Evolutionary conservation across 306 rosid species (phyloP).

Genomic region (Prunus fruticosa): DNA sequence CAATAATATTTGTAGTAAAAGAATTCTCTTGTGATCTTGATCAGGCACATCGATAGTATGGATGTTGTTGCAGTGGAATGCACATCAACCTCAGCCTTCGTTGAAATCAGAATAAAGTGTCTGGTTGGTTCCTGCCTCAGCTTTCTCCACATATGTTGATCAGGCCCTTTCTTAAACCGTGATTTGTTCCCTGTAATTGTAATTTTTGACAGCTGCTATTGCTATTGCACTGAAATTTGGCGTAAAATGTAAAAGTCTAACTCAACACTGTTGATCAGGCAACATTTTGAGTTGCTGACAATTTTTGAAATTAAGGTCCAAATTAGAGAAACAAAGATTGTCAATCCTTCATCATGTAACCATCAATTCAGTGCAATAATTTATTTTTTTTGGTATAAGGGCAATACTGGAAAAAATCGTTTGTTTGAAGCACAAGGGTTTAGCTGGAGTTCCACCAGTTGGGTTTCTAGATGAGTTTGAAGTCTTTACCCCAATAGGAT

Average conservation of each 20-base stretch:
- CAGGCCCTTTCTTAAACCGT: neutral
- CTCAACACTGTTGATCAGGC: neutral
- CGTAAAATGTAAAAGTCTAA: neutral
- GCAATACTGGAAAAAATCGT: neutral
- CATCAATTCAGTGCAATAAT: too few species aligned
- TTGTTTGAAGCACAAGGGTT: too few species aligned
- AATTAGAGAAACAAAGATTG: too few species aligned
- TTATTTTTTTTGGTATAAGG: neutral
- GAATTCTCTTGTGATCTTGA: slow-evolving; percentile 11
- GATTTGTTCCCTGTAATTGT: slow-evolving; percentile 1
- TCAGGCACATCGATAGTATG: slow-evolving; percentile 85
- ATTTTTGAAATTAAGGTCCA: neutral
- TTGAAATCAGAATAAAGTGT: slow-evolving; percentile 24
- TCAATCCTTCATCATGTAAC: too few species aligned
- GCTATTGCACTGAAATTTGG: neutral
- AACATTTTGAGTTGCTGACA: neutral
- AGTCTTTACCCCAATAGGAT: too few species aligned
- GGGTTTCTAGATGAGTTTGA: too few species aligned
- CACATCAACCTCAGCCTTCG: slow-evolving; percentile 45
- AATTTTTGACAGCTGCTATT: neutral
- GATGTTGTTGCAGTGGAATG: slow-evolving; percentile 91
- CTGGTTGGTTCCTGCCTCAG: slow-evolving; percentile 1
- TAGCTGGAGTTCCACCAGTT: neutral
- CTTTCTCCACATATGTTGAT: neutral
- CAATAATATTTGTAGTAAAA: neutral